Evolutionary conservation across 1,284 basidiomycete genomes (phyloP), one percentile per base, ranked within the genome.

Genomic region (Lignosus rhinocerotis): DNA sequence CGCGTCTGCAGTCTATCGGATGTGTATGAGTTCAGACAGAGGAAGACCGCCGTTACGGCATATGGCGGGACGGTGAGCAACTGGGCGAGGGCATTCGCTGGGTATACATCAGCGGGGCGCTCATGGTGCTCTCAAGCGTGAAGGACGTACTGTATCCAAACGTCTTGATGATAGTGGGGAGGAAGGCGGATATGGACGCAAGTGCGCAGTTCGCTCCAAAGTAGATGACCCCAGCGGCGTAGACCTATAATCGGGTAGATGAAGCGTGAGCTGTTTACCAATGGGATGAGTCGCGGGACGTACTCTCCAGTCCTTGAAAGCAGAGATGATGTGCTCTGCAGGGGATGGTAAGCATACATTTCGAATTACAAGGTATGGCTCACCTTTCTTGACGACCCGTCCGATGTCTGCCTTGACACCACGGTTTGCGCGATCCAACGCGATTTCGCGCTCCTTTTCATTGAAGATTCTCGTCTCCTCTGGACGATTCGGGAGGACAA

Each of bases 51-150:
- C 0, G 90, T 85, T 11, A 87, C 84, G 2, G 85, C 89, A 66
- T 93, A 93, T 16, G 92, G 92, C 3, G 93, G 93, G 7, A 94
- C 91, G 0, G 92, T 90, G 65, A 90, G 75, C 5, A 91, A 69
- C 62, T 91, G 88, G 0, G 87, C 85, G 17, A 76, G 67, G 0
- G 83, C 84, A 52, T 77, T 71, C 17, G 77, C 83, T 84, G 42
- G 1, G 38, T 19, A 19, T 58, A 36, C 46, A 49, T 36, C 45
- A 34, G 11, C 25, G 16, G 5, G 51, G 45, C 56, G 47, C 33
- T 59, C 17, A 56, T 4, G 19, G 25, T 17, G 11, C 19, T 41
- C 44, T 36, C 17, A 16, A 31, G 8, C n/a, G n/a, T 14, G n/a
- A 6, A 17, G 9, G 31, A 56, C 53, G 34, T 62, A 81, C 82